Evolutionary conservation across 2,329 filamentous ascomycete genomes (phyloP).

Genomic region (Moelleriella libera): DNA sequence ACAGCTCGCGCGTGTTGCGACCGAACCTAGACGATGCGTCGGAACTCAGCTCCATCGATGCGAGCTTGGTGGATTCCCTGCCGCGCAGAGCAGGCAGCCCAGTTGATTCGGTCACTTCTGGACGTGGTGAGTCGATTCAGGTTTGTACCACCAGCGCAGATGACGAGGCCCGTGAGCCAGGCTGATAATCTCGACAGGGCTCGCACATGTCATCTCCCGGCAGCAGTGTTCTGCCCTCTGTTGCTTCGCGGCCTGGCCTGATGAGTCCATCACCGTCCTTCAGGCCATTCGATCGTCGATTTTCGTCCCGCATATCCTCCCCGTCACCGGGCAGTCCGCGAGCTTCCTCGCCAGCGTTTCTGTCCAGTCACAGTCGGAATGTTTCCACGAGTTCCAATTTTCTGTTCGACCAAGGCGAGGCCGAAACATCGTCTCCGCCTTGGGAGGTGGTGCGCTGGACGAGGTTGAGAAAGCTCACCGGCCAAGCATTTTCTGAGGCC

Average conservation of each 20-base stretch:
- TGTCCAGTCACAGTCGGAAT: conserved; percentile 65
- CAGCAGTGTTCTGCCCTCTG: conserved; percentile 58
- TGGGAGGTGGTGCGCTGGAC: conserved; percentile 99
- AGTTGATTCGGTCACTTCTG: conserved; percentile 53
- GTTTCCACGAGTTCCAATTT: conserved; percentile 64
- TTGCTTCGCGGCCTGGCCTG: conserved; percentile 51
- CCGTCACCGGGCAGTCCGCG: conserved; percentile 43
- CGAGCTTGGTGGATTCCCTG: conserved; percentile 28
- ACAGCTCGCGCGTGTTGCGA: conserved; percentile 28
- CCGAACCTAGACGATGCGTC: conserved; percentile 30
- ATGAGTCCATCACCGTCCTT: conserved; percentile 67
- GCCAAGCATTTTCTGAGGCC: conserved; percentile 81
- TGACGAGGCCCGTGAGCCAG: background rate
- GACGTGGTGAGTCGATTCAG: conserved; percentile 69
- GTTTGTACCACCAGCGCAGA: conserved; percentile 27
- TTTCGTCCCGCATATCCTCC: conserved; percentile 70
- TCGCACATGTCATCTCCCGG: conserved; percentile 52
- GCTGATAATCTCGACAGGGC: conserved; percentile 30
- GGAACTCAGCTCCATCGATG: conserved; percentile 38
- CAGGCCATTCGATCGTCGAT: conserved; percentile 86
- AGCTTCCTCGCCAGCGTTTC: conserved; percentile 62
- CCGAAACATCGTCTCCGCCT: conserved; percentile 61
- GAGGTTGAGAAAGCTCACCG: conserved; percentile 75
- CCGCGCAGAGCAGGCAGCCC: conserved; percentile 50
- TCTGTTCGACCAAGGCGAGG: conserved; percentile 44